phyloP scores from a whole-genome alignment of 2,329 filamentous ascomycete genomes.

The Pseudogymnoascus sp. region DNA sequence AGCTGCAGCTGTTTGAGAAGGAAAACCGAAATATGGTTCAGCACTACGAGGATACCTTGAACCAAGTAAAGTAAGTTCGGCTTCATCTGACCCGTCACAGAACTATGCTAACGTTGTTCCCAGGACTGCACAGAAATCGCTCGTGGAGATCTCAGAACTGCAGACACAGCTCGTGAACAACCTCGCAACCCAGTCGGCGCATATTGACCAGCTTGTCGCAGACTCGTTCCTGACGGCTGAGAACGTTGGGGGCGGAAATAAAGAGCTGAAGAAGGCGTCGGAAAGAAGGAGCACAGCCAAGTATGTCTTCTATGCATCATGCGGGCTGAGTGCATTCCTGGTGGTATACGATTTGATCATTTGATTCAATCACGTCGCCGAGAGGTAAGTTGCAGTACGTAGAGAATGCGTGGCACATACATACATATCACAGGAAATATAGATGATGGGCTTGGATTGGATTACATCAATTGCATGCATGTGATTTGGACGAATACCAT shows the following conservation, averaged over 20 bases:
- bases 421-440: not conserved
- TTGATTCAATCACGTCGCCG: constrained; percentile 19
- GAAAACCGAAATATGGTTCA: constrained; percentile 89
- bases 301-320: constrained; percentile 73
- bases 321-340: constrained; percentile 64
- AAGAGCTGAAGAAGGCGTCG: constrained; percentile 76
- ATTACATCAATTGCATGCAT: not conserved
- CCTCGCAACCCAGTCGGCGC: constrained; percentile 73
- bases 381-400: not conserved
- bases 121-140: constrained; percentile 79
- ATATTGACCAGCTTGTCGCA: constrained; percentile 79
- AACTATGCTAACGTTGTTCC: not conserved
- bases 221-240: constrained; percentile 76
- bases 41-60: constrained; percentile 87
- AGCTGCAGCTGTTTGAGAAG: constrained; percentile 85
- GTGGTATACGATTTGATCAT: constrained; percentile 70
- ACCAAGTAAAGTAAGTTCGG: constrained; percentile 74
- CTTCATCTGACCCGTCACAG: not conserved
- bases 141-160: constrained; percentile 86
- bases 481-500: not conserved
- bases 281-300: constrained; percentile 63
- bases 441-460: not conserved
- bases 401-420: not conserved
- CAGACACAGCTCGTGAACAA: constrained; percentile 85
- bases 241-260: constrained; percentile 84